Base-by-base conservation (phyloP, 2,329 filamentous ascomycete species). In the Rhynchosporium secalis region DNA sequence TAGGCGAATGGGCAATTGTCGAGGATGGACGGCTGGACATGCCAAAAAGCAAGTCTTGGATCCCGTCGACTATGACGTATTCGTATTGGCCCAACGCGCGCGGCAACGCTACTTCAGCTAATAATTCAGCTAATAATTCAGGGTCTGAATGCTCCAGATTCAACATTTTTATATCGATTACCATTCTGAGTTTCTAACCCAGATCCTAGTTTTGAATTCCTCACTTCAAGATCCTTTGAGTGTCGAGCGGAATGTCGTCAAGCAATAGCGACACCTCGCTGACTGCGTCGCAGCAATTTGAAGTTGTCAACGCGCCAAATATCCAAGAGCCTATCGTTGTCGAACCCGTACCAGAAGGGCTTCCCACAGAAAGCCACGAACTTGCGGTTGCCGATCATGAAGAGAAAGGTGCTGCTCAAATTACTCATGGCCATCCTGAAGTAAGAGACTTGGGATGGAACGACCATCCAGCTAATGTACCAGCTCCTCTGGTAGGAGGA, bases 371-470 rank as follows among this genome's bases (percentile, higher is more conserved):
- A 15, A 78, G 76, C 57, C 78, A 80, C 72, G 74, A 72, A 15
- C 68, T 80, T 3, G 78, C 78, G 15, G 73, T 74, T 61, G 71
- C 71, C 26, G 74, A 78, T 48, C 75, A 76, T 63, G 75, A 76
- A 20, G 70, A 77, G 46, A 73, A 73, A 60, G 78, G 78, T 38
- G 72, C 72, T 52, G 78, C 74, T 43, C 77, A 79, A 64, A 69
- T 75, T 36, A 74, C 77, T 55, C 75, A 79, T 64, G 66, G 63
- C 4, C 66, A 70, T 40, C 67, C 65, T 2, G 81, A 83, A 62
- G 81, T 85, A 36, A 80, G 79, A 58, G 80, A 87, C 73, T 71
- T 87, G 49, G 84, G 84, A 31, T 87, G 84, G 84, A 81, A 83
- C 63, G 79, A 83, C 51, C 75, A 79, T 43, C 58, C 66, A 15